These are phyloP conservation scores for Oryza nivara DNA, from an alignment of 176 grass and related monocot species.

Conservation along the genomic window DNA sequence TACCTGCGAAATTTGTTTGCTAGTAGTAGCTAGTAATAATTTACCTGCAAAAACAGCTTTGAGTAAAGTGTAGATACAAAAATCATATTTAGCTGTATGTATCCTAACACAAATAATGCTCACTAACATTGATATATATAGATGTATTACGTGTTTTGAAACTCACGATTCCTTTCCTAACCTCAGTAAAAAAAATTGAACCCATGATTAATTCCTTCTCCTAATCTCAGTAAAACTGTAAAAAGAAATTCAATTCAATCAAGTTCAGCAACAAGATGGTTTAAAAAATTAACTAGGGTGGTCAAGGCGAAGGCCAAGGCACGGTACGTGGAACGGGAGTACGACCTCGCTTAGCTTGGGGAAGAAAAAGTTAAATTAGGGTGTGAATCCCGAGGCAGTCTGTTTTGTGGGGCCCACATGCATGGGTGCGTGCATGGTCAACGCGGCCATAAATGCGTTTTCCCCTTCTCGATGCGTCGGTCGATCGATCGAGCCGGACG, in stretches of 20 bases:
- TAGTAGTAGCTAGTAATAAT: neutral
- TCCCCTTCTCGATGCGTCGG: neutral
- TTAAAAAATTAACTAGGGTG: neutral
- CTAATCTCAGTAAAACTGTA: no score
- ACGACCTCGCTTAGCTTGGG: neutral
- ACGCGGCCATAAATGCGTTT: conserved; percentile 18
- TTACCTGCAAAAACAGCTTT: neutral
- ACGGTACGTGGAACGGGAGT: neutral
- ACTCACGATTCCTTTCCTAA: neutral
- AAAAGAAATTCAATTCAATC: neutral
- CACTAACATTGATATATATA: no score
- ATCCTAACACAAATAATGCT: no score
- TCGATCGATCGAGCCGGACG: neutral
- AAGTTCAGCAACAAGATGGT: neutral
- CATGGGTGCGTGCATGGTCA: conserved; percentile 5
- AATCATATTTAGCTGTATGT: neutral
- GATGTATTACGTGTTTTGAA: neutral
- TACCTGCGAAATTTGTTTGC: neutral
- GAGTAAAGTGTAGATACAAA: neutral
- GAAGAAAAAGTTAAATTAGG: neutral
- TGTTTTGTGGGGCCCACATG: neutral
- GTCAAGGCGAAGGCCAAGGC: neutral
- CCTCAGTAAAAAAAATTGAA: neutral
- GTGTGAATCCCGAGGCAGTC: conserved; percentile 29
- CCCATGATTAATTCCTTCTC: no score